phyloP scores from a whole-genome alignment of 1,284 basidiomycete genomes.

The Trichosporon asahii region DNA sequence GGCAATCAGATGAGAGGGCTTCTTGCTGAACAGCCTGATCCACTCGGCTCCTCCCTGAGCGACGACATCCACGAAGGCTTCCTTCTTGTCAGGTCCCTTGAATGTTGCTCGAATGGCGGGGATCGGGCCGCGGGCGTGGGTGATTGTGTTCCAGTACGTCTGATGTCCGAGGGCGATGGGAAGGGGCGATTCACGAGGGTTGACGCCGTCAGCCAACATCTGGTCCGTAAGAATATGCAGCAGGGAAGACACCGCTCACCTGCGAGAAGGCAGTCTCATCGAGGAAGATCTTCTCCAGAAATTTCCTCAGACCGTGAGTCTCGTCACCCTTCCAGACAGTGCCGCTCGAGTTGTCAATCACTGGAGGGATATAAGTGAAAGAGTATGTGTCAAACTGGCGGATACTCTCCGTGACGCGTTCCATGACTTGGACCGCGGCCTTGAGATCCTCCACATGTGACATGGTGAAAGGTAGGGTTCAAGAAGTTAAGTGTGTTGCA shows the following conservation, averaged over 20 bases:
- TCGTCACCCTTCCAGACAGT: slow-evolving; percentile 31
- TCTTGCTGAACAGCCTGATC: slow-evolving; percentile 78
- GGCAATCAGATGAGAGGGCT: slow-evolving; percentile 66
- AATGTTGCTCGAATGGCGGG: slow-evolving; percentile 53
- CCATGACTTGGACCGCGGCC: background rate
- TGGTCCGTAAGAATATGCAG: background rate
- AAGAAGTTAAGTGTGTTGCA: background rate
- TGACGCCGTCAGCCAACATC: background rate
- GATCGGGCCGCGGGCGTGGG: slow-evolving; percentile 60
- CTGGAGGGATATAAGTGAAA: slow-evolving; percentile 13
- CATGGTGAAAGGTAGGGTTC: background rate
- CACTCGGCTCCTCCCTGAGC: slow-evolving; percentile 68
- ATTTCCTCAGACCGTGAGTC: slow-evolving; percentile 30
- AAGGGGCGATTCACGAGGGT: slow-evolving; percentile 34
- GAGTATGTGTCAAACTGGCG: background rate
- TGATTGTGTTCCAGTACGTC: slow-evolving; percentile 66
- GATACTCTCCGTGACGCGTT: background rate
- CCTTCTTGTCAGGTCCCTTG: slow-evolving; percentile 43
- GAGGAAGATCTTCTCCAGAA: slow-evolving; percentile 24
- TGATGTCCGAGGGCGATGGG: slow-evolving; percentile 43
- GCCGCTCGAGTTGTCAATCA: slow-evolving; percentile 17
- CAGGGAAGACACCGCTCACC: background rate
- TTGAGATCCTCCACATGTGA: background rate
- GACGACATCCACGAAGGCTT: slow-evolving; percentile 64
- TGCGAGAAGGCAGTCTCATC: background rate